Percentiles rank a stretch among this genome's conserved stretches.
Conservation (phyloP, 352 stramenopile species). For the Phytopythium montanum region DNA sequence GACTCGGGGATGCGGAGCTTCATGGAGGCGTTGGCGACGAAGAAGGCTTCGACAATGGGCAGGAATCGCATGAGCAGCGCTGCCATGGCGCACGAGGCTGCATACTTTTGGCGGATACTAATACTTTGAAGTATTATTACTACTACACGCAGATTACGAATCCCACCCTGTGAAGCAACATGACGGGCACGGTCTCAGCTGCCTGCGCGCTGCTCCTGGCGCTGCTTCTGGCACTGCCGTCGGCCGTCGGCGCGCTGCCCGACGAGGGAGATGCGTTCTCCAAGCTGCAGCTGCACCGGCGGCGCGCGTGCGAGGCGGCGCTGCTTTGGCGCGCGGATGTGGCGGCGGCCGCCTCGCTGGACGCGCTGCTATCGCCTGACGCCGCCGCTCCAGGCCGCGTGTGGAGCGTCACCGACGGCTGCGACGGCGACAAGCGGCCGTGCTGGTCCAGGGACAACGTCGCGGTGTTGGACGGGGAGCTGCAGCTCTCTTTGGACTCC, state of each 20-base stretch:
- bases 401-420: conserved; percentile 17
- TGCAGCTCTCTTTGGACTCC: conserved; percentile 12
- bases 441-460: conserved; percentile 19
- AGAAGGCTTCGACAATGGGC: no score
- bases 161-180: no score
- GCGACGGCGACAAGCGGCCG: background rate
- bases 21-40: no score
- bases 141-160: no score
- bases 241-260: background rate
- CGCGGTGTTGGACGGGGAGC: conserved; percentile 8
- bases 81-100: no score
- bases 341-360: conserved; percentile 7
- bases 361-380: conserved; percentile 14
- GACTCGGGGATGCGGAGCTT: no score
- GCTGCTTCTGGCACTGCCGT: background rate
- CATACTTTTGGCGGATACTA: no score
- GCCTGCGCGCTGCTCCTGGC: background rate
- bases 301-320: conserved; percentile 23
- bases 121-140: no score
- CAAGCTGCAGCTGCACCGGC: conserved; percentile 29
- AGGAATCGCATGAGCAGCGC: no score
- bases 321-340: conserved; percentile 29
- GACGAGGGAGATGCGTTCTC: background rate
- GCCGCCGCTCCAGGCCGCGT: background rate
- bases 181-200: background rate